phyloP scores from a whole-genome alignment of 495 filamentous ascomycete species.

The Hyaloscypha hepaticicola region DNA sequence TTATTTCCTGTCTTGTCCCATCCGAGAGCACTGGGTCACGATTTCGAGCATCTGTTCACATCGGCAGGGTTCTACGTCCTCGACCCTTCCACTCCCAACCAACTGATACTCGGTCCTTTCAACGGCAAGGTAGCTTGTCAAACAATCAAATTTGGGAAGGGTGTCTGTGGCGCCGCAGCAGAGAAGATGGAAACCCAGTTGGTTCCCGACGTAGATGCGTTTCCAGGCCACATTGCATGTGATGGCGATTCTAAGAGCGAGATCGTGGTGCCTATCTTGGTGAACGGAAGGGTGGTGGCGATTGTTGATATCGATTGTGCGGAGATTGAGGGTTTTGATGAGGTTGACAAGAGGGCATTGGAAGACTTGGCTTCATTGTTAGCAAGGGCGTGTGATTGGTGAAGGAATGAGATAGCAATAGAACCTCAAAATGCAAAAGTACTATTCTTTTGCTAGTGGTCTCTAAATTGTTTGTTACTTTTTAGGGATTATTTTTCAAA shows the following conservation, averaged over 20 bases:
- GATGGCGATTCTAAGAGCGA: slow-evolving; percentile 81
- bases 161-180: slow-evolving; percentile 84
- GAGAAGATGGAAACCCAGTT: slow-evolving; percentile 61
- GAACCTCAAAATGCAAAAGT: neutral
- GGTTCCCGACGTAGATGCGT: slow-evolving; percentile 70
- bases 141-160: slow-evolving; percentile 72
- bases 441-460: neutral
- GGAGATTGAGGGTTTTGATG: slow-evolving; percentile 68
- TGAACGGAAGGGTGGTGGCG: slow-evolving; percentile 57
- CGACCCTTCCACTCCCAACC: slow-evolving; percentile 54
- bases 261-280: slow-evolving; percentile 83
- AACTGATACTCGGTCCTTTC: slow-evolving; percentile 82
- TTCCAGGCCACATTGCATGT: slow-evolving; percentile 91
- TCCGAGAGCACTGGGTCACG: neutral
- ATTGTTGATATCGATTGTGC: slow-evolving; percentile 91
- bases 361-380: slow-evolving; percentile 70
- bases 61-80: slow-evolving; percentile 74
- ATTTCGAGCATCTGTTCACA: slow-evolving; percentile 2
- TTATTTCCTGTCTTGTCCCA: slow-evolving; percentile 10
- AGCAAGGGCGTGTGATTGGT: slow-evolving; percentile 72
- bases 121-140: slow-evolving; percentile 88
- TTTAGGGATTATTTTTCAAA: too few species aligned
- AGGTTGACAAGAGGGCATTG: slow-evolving; percentile 65
- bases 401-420: slow-evolving; percentile 15
- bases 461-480: too few species aligned